Percentiles rank a stretch among this genome's conserved stretches.
Evolutionary conservation across 192 early-diverging fungal species (phyloP).

Genomic region (Glomus cerebriforme): DNA sequence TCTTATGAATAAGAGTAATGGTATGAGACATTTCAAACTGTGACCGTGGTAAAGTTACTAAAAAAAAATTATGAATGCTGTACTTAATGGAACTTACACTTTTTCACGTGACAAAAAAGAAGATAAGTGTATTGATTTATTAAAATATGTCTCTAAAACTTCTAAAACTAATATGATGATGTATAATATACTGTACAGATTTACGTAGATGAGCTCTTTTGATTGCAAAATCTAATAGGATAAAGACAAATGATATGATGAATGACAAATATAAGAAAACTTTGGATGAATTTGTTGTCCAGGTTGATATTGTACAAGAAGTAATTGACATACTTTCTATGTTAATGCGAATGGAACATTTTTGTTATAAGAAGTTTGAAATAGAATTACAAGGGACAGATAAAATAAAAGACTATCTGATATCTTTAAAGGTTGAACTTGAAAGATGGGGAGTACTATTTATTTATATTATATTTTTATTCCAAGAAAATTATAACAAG

Average conservation of each 20-base stretch:
- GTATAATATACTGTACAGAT: slow-evolving; percentile 12
- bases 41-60: slow-evolving; percentile 3
- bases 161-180: not conserved
- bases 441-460: slow-evolving; percentile 1
- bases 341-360: too few relatives aligned
- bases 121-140: slow-evolving; percentile 20
- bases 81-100: too few relatives aligned
- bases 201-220: slow-evolving; percentile 34
- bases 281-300: slow-evolving; percentile 26
- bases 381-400: too few relatives aligned
- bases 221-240: not conserved
- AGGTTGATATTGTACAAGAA: too few relatives aligned
- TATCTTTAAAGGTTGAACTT: slow-evolving; percentile 16
- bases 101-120: slow-evolving; percentile 18
- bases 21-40: not conserved
- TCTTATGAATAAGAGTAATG: not conserved
- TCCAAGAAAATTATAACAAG: not conserved
- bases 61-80: slow-evolving; percentile 27
- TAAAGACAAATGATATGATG: not conserved
- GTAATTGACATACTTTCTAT: too few relatives aligned
- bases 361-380: too few relatives aligned
- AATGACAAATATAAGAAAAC: not conserved
- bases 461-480: not conserved
- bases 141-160: not conserved
- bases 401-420: not conserved